phyloP scores from a whole-genome alignment of 495 filamentous ascomycete genomes.

The Podospora appendiculata region DNA sequence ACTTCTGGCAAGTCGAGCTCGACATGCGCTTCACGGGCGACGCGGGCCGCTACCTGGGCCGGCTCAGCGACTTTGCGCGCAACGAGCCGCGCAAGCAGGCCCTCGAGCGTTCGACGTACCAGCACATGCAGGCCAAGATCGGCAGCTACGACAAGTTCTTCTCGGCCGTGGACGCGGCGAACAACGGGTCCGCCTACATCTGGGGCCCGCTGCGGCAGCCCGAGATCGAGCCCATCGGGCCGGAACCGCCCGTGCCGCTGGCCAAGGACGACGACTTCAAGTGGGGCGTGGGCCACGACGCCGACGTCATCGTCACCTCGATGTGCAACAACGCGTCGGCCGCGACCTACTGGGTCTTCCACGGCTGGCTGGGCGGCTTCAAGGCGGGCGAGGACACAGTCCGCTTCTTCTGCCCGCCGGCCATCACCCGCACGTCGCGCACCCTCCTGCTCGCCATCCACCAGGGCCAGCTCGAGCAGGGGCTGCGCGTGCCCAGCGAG shows the following conservation, averaged over 20 bases:
- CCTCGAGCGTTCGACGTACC: slow-evolving; percentile 27
- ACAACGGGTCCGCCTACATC: slow-evolving; percentile 25
- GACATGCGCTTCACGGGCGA: slow-evolving; percentile 51
- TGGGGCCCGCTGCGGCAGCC: slow-evolving; percentile 54
- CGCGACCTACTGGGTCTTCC: slow-evolving; percentile 41
- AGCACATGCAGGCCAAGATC: slow-evolving; percentile 27
- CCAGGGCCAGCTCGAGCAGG: slow-evolving; percentile 19
- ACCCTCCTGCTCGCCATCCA: slow-evolving; percentile 20
- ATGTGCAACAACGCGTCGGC: slow-evolving; percentile 43
- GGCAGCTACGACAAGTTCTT: slow-evolving; percentile 18
- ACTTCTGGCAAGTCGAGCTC: slow-evolving; percentile 57
- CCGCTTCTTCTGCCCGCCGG: slow-evolving; percentile 28
- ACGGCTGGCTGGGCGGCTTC: slow-evolving; percentile 35
- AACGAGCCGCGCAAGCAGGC: slow-evolving; percentile 44
- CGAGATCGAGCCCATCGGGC: slow-evolving; percentile 41
- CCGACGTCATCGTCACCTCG: slow-evolving; percentile 46
- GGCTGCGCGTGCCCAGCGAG: slow-evolving; percentile 25
- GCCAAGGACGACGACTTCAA: slow-evolving; percentile 38
- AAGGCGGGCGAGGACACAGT: slow-evolving; percentile 14
- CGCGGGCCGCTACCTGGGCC: slow-evolving; percentile 45
- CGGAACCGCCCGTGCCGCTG: slow-evolving; percentile 34
- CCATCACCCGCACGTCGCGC: slow-evolving; percentile 21
- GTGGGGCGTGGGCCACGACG: slow-evolving; percentile 55
- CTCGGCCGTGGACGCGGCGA: slow-evolving; percentile 14
- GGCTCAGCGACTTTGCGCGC: slow-evolving; percentile 39